These are phyloP conservation scores for Leccinum obscurum DNA, from an alignment of 768 basidiomycete genomes.

Conservation along the genomic window DNA sequence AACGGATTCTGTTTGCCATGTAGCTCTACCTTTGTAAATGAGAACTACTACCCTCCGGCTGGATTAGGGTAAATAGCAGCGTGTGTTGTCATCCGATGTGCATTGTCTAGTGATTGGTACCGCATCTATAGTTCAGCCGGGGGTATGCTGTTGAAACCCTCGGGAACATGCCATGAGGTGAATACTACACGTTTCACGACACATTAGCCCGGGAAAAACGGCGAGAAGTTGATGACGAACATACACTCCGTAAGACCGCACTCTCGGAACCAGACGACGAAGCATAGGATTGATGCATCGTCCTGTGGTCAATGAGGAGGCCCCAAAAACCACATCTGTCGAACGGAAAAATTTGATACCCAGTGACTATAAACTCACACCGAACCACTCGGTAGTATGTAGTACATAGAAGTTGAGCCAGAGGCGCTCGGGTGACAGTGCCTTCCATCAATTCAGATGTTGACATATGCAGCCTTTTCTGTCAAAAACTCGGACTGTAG, in stretches of 20 bases:
- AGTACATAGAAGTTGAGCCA: too few species aligned
- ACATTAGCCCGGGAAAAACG: background rate
- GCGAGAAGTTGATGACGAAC: background rate
- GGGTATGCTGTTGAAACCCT: background rate
- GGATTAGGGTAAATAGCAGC: background rate
- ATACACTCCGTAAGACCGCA: background rate
- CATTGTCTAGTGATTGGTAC: background rate
- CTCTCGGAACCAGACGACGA: background rate
- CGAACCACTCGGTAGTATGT: background rate
- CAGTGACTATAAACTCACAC: background rate
- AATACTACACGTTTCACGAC: background rate
- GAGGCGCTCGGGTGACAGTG: too few species aligned
- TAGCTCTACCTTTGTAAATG: background rate
- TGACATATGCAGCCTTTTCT: too few species aligned
- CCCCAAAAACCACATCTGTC: background rate
- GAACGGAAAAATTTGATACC: background rate
- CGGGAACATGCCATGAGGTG: background rate
- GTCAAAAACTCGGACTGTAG: background rate
- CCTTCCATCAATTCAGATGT: too few species aligned
- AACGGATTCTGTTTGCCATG: background rate
- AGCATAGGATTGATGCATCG: background rate
- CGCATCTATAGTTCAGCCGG: constrained; percentile 13
- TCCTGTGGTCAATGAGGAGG: background rate
- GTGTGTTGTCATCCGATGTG: background rate
- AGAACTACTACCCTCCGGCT: background rate